Conservation (phyloP, 768 basidiomycete species). For the Rhodotorula graminis region DNA sequence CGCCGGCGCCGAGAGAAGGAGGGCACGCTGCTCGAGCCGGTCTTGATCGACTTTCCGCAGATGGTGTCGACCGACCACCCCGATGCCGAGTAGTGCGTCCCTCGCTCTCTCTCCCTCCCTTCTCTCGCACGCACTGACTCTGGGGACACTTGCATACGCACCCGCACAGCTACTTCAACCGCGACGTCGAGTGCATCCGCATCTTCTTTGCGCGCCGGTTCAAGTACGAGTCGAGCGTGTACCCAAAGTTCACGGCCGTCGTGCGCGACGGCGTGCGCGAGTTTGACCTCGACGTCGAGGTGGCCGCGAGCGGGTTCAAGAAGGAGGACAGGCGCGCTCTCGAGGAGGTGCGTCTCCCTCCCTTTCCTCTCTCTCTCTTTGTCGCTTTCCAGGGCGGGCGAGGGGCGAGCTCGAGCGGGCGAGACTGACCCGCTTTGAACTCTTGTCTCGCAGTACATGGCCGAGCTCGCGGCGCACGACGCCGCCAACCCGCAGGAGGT, state of each 20-base stretch:
- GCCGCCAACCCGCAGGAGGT: conserved; percentile 38
- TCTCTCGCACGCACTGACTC: background rate
- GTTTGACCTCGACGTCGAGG: conserved; percentile 80
- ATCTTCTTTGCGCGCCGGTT: conserved; percentile 87
- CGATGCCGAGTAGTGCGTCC: conserved; percentile 85
- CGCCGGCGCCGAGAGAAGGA: conserved; percentile 23
- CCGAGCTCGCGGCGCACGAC: conserved; percentile 47
- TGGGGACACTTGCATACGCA: accelerated
- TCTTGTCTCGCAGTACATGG: conserved; percentile 38
- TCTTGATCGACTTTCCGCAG: conserved; percentile 98
- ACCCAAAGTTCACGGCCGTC: conserved; percentile 71
- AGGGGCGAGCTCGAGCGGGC: too few relatives aligned
- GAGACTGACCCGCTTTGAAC: too few relatives aligned
- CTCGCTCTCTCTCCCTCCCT: background rate
- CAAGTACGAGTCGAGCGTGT: conserved; percentile 82
- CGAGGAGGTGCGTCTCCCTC: conserved; percentile 63
- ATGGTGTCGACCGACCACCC: conserved; percentile 97
- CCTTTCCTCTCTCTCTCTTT: background rate
- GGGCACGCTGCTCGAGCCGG: conserved; percentile 54
- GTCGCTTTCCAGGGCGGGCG: too few relatives aligned
- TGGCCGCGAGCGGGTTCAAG: conserved; percentile 89
- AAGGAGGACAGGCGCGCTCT: conserved; percentile 73
- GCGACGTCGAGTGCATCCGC: conserved; percentile 94
- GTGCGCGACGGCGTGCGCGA: conserved; percentile 53
- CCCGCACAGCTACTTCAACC: conserved; percentile 83